Evolutionary conservation across 768 basidiomycete genomes (phyloP), one percentile per base, ranked within the genome.

Genomic region (Gymnopilus junonius): DNA sequence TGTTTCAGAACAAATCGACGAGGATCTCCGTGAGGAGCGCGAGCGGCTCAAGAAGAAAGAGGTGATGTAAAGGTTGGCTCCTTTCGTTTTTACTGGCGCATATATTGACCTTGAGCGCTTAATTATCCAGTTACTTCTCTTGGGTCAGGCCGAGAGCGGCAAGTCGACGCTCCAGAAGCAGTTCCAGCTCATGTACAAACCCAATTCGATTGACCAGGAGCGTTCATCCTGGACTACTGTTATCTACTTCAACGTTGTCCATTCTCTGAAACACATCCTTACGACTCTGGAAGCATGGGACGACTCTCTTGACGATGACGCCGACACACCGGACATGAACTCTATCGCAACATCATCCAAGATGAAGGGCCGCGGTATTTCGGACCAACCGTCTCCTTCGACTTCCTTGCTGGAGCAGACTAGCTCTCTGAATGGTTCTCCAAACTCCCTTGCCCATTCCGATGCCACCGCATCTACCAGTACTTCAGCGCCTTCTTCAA

Each of bases 121-220:
- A 14, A 58, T 39, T 25, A 39, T 61, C 31, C 63, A 92, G 89
- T 76, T 92, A 43, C 76, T 92, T n/a, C 81, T 93, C 59, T 82
- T 92, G 40, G 91, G 91, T 39, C 90, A 92, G 69, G 90, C 90
- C 39, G 90, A 92, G 78, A 91, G 88, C 50, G 90, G 89, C 67
- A 91, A 92, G 71, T 88, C 88, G 32, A 91, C 89, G 3, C 82
- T 92, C 50, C 89, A 90, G 75, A 91, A 91, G 71, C 90, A 90
- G 70, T 91, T 90, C 67, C 90, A 92, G 73, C 84, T 93, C 67
- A 90, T 92, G 86, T 92, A 92, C 75, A 87, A 84, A 62, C 92
- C 90, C 8, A 83, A 82, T 63, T 86, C 87, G 42, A 77, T 91
- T 42, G 89, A 91, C 62, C 81, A 82, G 62, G 90, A 92, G 69